These are phyloP conservation scores for Casuarina cunninghamiana DNA, from an alignment of 306 rosid genomes.

Conservation along the genomic window DNA sequence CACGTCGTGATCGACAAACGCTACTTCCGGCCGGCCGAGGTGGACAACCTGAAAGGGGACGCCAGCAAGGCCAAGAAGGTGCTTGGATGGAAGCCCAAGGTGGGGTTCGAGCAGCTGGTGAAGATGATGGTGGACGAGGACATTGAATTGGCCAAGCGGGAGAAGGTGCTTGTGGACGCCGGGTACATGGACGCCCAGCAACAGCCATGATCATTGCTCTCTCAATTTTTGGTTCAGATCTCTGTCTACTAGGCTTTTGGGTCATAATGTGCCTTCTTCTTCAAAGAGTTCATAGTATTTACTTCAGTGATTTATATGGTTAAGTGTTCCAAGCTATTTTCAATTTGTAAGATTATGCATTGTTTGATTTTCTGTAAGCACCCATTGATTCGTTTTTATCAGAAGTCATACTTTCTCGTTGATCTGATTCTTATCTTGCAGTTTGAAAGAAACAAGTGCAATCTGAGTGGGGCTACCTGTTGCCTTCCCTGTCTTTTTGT, in stretches of 20 bases:
- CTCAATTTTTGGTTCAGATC: constrained; percentile 9
- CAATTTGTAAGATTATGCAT: constrained; percentile 4
- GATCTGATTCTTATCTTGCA: neutral
- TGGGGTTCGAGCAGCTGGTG: constrained; percentile 78
- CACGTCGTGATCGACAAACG: constrained; percentile 87
- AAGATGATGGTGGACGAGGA: constrained; percentile 99
- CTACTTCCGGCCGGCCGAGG: constrained; percentile 87
- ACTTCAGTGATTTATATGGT: constrained; percentile 28
- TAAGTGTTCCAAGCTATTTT: neutral
- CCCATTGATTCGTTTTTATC: constrained; percentile 18
- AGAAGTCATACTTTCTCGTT: constrained; percentile 1
- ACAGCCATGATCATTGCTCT: constrained; percentile 57
- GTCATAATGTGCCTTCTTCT: constrained; percentile 19
- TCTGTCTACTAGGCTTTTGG: neutral
- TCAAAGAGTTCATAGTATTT: constrained; percentile 24
- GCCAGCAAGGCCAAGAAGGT: constrained; percentile 75
- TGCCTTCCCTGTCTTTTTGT: neutral
- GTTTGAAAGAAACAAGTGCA: neutral
- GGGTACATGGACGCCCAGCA: constrained; percentile 99
- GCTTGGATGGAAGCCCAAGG: constrained; percentile 94
- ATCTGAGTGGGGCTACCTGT: neutral
- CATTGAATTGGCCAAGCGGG: constrained; percentile 80
- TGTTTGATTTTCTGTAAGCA: constrained; percentile 20
- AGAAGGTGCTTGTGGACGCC: constrained; percentile 98
- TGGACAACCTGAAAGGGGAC: constrained; percentile 89